Conservation (phyloP, 2,329 filamentous ascomycete species). For the Trichoderma harzianum region DNA sequence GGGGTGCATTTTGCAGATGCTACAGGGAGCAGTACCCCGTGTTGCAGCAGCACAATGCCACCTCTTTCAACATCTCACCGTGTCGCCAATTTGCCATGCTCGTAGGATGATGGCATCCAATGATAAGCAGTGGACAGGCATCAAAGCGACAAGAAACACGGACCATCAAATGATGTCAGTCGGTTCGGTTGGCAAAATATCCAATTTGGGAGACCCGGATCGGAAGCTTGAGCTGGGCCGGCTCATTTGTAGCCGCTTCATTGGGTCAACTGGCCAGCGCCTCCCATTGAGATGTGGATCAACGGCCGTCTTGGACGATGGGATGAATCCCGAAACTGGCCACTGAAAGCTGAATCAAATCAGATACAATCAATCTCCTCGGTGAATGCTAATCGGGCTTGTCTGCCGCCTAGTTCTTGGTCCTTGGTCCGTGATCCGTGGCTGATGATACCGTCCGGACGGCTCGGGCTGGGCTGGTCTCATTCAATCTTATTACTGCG, state of each 20-base stretch:
- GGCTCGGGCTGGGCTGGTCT: background rate
- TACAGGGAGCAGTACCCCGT: background rate
- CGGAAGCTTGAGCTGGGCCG: background rate
- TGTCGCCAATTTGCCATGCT: background rate
- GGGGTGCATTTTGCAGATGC: background rate
- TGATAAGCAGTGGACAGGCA: background rate
- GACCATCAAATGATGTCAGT: background rate
- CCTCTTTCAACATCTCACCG: background rate
- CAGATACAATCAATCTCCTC: background rate
- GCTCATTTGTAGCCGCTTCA: background rate
- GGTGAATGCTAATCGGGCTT: background rate
- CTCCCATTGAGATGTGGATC: background rate
- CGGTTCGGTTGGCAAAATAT: background rate
- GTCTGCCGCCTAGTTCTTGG: background rate
- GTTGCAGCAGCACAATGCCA: background rate
- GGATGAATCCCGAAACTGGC: background rate
- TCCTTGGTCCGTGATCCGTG: background rate
- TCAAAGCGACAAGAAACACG: background rate
- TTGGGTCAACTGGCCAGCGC: background rate
- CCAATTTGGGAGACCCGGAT: background rate
- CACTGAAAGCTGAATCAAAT: background rate
- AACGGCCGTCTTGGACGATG: background rate
- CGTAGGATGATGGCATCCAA: background rate
- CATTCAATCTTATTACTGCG: background rate
- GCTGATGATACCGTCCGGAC: slow-evolving; percentile 2